Percentiles rank a stretch among this genome's conserved stretches.
phyloP scores from a whole-genome alignment of 768 basidiomycete genomes.

The Cytidiella melzeri region DNA sequence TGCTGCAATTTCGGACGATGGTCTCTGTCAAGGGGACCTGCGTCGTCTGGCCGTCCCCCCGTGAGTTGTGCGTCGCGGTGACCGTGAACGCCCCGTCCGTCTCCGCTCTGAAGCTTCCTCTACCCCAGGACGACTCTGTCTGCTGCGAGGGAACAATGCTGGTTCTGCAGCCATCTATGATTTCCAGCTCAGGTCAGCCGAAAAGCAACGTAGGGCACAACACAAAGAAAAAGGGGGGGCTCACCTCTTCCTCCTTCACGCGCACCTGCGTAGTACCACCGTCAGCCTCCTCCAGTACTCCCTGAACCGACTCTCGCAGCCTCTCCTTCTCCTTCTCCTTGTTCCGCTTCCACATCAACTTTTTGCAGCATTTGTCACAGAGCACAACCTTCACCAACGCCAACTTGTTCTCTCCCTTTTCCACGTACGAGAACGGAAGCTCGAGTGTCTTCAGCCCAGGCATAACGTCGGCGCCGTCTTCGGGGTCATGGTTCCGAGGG shows the following conservation, averaged over 20 bases:
- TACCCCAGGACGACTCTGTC: neutral
- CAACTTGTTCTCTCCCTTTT: conserved; percentile 66
- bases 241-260: neutral
- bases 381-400: conserved; percentile 90
- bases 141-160: neutral
- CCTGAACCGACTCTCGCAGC: neutral
- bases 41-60: too few relatives aligned
- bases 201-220: neutral
- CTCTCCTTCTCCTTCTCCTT: conserved; percentile 34
- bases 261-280: neutral
- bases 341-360: conserved; percentile 81
- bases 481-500: conserved; percentile 16
- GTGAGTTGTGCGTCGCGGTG: neutral
- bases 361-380: conserved; percentile 71
- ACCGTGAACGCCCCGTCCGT: neutral
- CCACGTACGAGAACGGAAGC: conserved; percentile 84
- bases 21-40: too few relatives aligned
- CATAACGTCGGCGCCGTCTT: conserved; percentile 10
- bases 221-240: neutral
- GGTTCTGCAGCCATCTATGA: neutral
- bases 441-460: conserved; percentile 66
- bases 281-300: conserved; percentile 1
- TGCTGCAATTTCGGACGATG: too few relatives aligned
- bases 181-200: neutral
- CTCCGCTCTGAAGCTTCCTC: neutral